phyloP scores from a whole-genome alignment of 2,329 filamentous ascomycete species.

The Cyphellophora europaea region DNA sequence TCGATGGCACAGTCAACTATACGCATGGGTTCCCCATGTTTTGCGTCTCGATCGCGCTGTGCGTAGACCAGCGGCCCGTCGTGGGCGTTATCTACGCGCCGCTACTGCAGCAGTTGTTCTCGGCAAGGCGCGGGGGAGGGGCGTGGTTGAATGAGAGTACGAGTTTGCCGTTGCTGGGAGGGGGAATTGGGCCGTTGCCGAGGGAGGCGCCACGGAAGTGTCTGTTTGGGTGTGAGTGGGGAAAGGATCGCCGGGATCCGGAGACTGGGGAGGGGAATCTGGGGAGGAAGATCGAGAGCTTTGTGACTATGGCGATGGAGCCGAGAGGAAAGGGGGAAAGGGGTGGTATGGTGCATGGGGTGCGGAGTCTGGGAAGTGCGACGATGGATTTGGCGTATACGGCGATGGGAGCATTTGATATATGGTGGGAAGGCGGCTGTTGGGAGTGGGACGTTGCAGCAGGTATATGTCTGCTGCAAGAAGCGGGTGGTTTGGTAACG shows the following conservation, averaged over 20 bases:
- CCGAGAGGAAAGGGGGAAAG: conserved; percentile 51
- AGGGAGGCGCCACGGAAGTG: conserved; percentile 57
- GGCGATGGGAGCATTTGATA: conserved; percentile 66
- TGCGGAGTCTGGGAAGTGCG: conserved; percentile 63
- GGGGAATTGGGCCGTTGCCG: conserved; percentile 53
- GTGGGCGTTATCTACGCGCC: conserved; percentile 67
- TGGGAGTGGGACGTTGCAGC: conserved; percentile 80
- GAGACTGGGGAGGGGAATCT: conserved; percentile 57
- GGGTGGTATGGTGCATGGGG: conserved; percentile 71
- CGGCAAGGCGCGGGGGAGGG: conserved; percentile 55
- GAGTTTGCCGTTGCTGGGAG: conserved; percentile 50
- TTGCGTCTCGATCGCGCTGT: conserved; percentile 66
- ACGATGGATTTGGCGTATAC: conserved; percentile 67
- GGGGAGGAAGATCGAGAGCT: conserved; percentile 62
- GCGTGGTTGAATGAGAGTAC: conserved; percentile 61
- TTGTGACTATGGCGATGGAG: conserved; percentile 66
- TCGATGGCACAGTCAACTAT: conserved; percentile 74
- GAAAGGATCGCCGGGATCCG: conserved; percentile 62
- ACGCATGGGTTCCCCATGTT: conserved; percentile 75
- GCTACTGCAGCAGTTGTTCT: conserved; percentile 60
- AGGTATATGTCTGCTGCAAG: conserved; percentile 61
- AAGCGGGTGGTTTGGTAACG: conserved; percentile 66
- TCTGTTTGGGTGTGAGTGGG: conserved; percentile 69
- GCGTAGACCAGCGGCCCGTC: conserved; percentile 49
- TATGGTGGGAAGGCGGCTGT: conserved; percentile 76